A percentile compares a stretch with the other conserved stretches of the same genome.
phyloP scores from a whole-genome alignment of 83 land plant species.

The Larix sibirica region DNA sequence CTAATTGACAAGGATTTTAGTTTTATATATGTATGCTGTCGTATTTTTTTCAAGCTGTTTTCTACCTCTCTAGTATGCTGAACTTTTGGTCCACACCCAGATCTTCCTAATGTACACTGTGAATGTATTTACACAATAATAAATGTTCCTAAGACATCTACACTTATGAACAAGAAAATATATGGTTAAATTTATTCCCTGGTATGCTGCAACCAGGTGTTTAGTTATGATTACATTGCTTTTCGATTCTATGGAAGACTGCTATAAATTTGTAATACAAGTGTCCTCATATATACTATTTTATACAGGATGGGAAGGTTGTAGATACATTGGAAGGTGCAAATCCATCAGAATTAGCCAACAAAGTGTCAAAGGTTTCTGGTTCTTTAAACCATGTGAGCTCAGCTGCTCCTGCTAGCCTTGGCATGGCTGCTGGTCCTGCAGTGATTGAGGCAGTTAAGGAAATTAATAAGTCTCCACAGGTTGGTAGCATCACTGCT shows the following conservation, averaged over 20 bases:
- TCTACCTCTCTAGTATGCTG: too few relatives aligned
- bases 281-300: neutral
- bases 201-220: too few relatives aligned
- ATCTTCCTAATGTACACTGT: too few relatives aligned
- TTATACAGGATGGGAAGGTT: conserved; percentile 59
- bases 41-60: too few relatives aligned
- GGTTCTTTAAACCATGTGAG: conserved; percentile 41
- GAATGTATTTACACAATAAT: too few relatives aligned
- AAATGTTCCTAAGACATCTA: too few relatives aligned
- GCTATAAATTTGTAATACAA: neutral
- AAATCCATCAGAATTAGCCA: conserved; percentile 83
- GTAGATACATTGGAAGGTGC: conserved; percentile 92
- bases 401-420: conserved; percentile 77
- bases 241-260: neutral
- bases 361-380: conserved; percentile 79
- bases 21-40: too few relatives aligned
- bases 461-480: conserved; percentile 42
- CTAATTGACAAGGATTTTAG: too few relatives aligned
- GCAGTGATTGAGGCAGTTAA: conserved; percentile 54
- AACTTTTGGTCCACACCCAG: too few relatives aligned
- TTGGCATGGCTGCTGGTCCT: conserved; percentile 72
- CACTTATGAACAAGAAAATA: too few relatives aligned
- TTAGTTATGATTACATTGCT: neutral
- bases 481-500: conserved; percentile 11
- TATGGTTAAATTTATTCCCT: neutral